Evolutionary conservation across 1,139 yeast species (phyloP).

Genomic region (Saccharomycopsis crataegensis): DNA sequence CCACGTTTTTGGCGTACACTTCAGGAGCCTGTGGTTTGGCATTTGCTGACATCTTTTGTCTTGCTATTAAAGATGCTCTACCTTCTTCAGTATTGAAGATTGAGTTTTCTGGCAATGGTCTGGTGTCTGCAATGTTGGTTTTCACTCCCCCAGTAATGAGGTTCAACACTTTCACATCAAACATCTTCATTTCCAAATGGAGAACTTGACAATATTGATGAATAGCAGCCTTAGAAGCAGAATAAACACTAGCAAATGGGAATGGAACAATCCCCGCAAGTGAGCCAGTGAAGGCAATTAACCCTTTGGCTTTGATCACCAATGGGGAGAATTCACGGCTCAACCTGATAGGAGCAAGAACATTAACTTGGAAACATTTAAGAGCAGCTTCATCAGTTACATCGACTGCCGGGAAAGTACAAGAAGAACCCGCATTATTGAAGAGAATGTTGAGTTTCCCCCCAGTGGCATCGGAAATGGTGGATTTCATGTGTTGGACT

Average conservation of each 20-base stretch:
- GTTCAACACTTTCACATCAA: conserved; percentile 65
- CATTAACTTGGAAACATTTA: conserved; percentile 60
- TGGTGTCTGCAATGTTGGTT: conserved; percentile 52
- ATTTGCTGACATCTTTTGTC: conserved; percentile 55
- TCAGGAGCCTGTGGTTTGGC: conserved; percentile 55
- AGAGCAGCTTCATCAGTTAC: conserved; percentile 49
- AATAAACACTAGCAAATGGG: conserved; percentile 64
- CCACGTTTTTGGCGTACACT: conserved; percentile 48
- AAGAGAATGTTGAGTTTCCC: conserved; percentile 50
- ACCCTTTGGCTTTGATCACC: conserved; percentile 61
- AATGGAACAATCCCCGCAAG: conserved; percentile 59
- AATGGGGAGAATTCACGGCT: conserved; percentile 52
- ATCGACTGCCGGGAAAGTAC: conserved; percentile 67
- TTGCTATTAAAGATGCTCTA: conserved; percentile 38
- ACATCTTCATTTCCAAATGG: conserved; percentile 63
- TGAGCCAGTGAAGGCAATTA: conserved; percentile 70
- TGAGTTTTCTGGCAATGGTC: conserved; percentile 46
- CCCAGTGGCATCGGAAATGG: conserved; percentile 33
- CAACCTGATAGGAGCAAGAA: conserved; percentile 59
- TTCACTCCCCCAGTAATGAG: conserved; percentile 63
- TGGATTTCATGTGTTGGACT: conserved; percentile 38
- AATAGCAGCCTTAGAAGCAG: conserved; percentile 72
- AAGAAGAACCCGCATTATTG: conserved; percentile 66
- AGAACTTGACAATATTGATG: conserved; percentile 60
- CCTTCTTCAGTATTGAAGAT: conserved; percentile 48